A percentile compares a stretch with the other conserved stretches of the same genome.
Evolutionary conservation across 192 early-diverging fungal species (phyloP).

Genomic region (Coemansia sp.): DNA sequence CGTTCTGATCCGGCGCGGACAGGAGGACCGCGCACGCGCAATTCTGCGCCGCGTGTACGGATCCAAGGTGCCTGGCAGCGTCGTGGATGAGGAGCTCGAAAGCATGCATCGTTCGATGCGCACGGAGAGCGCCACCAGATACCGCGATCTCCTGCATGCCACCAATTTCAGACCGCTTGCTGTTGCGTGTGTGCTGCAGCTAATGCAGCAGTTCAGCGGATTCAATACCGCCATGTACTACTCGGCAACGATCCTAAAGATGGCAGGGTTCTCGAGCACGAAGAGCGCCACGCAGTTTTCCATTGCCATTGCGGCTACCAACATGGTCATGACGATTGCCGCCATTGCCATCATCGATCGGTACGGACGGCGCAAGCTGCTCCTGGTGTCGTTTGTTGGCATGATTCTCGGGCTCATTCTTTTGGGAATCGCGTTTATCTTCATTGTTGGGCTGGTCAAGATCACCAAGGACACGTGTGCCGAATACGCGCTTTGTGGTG

Average conservation of each 20-base stretch:
- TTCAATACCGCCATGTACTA: slow-evolving; percentile 80
- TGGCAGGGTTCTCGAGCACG: slow-evolving; percentile 49
- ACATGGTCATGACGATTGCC: slow-evolving; percentile 75
- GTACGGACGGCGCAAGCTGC: slow-evolving; percentile 71
- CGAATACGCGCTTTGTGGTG: slow-evolving; percentile 45
- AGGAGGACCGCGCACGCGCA: slow-evolving; percentile 54
- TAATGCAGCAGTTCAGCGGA: slow-evolving; percentile 74
- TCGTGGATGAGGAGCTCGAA: slow-evolving; percentile 53
- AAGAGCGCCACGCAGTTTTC: slow-evolving; percentile 57
- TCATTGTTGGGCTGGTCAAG: slow-evolving; percentile 53
- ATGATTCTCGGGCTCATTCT: slow-evolving; percentile 46
- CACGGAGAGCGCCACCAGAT: slow-evolving; percentile 45
- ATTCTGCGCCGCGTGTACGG: slow-evolving; percentile 51
- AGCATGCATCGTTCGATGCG: slow-evolving; percentile 60
- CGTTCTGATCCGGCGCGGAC: slow-evolving; percentile 58
- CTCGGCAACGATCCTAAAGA: slow-evolving; percentile 55
- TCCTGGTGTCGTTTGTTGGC: slow-evolving; percentile 51
- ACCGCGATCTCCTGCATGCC: slow-evolving; percentile 59
- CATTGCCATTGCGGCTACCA: slow-evolving; percentile 56
- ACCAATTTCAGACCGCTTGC: slow-evolving; percentile 60
- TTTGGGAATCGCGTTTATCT: slow-evolving; percentile 51
- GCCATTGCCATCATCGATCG: slow-evolving; percentile 80
- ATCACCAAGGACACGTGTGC: slow-evolving; percentile 46
- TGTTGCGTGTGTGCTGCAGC: slow-evolving; percentile 65
- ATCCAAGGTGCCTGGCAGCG: slow-evolving; percentile 42